Percentiles rank a stretch among this genome's conserved stretches.
Evolutionary conservation across 768 basidiomycete species (phyloP).

Genomic region (Xerocomus brunneocitrinus): DNA sequence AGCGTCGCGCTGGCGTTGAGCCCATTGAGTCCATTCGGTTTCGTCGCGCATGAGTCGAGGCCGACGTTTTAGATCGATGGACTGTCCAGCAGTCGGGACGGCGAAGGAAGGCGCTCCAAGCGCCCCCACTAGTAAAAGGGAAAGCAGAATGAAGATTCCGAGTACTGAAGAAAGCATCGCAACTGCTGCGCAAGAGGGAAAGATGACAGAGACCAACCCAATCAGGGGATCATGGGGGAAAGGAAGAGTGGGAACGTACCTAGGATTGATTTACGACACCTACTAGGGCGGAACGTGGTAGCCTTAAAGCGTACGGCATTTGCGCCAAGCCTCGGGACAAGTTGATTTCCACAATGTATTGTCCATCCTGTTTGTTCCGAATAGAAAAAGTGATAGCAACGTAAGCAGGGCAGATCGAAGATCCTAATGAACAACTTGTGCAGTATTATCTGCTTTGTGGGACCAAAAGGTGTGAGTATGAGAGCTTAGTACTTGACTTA

Average conservation of each 20-base stretch:
- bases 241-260: conserved; percentile 6
- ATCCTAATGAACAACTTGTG: too few species aligned
- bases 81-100: conserved; percentile 16
- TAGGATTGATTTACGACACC: too few species aligned
- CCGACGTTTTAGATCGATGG: conserved; percentile 17
- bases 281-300: too few species aligned
- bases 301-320: too few species aligned
- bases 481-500: too few species aligned
- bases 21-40: conserved; percentile 32
- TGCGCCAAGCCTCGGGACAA: too few species aligned
- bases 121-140: conserved; percentile 7
- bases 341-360: too few species aligned
- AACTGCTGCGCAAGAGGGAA: conserved; percentile 2
- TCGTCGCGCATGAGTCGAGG: conserved; percentile 12
- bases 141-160: conserved; percentile 10
- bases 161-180: conserved; percentile 1
- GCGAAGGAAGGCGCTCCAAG: conserved; percentile 10
- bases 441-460: too few species aligned
- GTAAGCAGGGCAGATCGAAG: too few species aligned
- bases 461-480: too few species aligned
- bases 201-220: not conserved
- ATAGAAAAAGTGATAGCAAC: too few species aligned
- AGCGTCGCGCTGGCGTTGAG: conserved; percentile 40
- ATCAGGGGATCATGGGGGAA: not conserved
- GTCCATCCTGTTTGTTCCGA: too few species aligned